phyloP scores from a whole-genome alignment of 495 filamentous ascomycete species.

The Penicillium robsamsonii region DNA sequence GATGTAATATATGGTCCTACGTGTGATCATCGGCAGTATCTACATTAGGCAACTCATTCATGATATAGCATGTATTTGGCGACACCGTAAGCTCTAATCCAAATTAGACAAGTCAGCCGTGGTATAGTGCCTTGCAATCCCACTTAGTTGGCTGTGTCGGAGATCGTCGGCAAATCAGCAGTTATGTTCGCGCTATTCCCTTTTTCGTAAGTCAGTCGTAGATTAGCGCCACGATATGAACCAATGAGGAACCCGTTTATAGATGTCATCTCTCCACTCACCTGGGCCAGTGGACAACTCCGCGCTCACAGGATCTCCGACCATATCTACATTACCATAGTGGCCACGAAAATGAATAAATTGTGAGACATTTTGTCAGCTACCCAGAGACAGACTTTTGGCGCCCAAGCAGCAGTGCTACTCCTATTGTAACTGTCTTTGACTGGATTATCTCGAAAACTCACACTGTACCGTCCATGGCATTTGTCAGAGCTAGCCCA shows the following conservation, averaged over 20 bases:
- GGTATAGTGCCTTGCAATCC: background rate
- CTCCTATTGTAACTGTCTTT: background rate
- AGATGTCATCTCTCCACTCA: background rate
- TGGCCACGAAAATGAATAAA: background rate
- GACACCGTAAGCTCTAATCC: background rate
- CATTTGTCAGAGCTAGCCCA: background rate
- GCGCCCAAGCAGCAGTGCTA: background rate
- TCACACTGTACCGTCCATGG: background rate
- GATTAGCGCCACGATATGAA: background rate
- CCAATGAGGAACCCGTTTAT: background rate
- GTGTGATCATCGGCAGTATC: background rate
- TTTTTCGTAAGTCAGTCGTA: background rate
- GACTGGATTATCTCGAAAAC: background rate
- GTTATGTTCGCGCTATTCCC: background rate
- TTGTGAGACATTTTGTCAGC: background rate
- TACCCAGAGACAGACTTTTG: background rate
- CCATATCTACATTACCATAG: background rate
- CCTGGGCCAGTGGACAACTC: background rate
- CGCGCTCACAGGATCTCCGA: background rate
- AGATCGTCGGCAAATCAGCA: background rate
- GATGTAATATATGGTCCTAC: background rate
- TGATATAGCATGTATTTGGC: background rate
- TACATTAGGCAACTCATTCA: background rate
- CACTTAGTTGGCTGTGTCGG: background rate
- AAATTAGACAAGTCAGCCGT: background rate